Evolutionary conservation across 768 basidiomycete species (phyloP).

Genomic region (Pholiota molesta): DNA sequence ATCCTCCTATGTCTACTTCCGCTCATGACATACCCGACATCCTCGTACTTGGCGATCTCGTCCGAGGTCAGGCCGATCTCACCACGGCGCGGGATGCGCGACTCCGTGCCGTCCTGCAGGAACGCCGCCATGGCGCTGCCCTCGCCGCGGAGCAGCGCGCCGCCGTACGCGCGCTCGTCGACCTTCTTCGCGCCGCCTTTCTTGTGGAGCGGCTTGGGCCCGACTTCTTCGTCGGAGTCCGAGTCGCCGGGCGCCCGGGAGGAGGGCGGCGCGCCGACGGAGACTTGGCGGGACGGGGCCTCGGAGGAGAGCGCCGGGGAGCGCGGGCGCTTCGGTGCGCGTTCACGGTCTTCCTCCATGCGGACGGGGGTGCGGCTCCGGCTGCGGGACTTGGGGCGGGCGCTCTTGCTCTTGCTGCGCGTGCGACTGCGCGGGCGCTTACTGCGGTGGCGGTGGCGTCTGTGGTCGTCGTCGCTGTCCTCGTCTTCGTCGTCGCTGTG

Average conservation of each 20-base stretch:
- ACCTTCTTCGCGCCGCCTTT: constrained; percentile 50
- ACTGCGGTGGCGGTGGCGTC: constrained; percentile 26
- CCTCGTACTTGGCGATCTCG: constrained; percentile 86
- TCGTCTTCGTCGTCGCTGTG: constrained; percentile 36
- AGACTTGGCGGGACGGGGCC: neutral
- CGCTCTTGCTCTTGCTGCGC: constrained; percentile 20
- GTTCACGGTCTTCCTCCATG: constrained; percentile 20
- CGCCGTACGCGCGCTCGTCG: constrained; percentile 87
- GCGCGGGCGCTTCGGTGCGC: neutral
- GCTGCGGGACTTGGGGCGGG: constrained; percentile 10
- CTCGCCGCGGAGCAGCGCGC: constrained; percentile 91
- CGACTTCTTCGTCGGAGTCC: constrained; percentile 67
- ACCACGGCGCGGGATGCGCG: constrained; percentile 96
- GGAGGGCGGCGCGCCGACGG: constrained; percentile 3
- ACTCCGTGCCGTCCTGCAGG: constrained; percentile 79
- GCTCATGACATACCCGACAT: constrained; percentile 97
- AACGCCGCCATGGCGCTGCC: constrained; percentile 98
- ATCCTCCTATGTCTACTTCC: constrained; percentile 93
- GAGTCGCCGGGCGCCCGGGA: constrained; percentile 32
- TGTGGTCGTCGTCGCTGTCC: constrained; percentile 43
- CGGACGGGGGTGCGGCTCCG: constrained; percentile 19
- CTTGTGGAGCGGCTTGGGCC: constrained; percentile 70
- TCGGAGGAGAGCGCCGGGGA: neutral
- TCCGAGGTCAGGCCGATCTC: constrained; percentile 93
- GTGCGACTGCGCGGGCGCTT: constrained; percentile 22